Evolutionary conservation across 1,284 basidiomycete genomes (phyloP).

Genomic region (Austroboletus novae-zelandiae): DNA sequence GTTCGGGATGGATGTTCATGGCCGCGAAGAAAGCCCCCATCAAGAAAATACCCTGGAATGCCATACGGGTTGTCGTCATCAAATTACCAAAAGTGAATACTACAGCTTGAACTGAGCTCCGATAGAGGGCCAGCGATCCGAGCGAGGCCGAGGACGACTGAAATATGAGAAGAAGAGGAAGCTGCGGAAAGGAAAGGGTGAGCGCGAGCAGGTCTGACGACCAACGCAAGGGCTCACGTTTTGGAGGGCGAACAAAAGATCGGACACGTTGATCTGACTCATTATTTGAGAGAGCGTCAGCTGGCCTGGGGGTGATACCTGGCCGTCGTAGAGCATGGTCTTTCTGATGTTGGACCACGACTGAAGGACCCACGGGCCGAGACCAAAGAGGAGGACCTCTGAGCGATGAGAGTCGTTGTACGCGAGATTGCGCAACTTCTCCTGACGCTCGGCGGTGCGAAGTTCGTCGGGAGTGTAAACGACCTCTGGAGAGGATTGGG

Average conservation of each 20-base stretch:
- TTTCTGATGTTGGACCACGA: conserved; percentile 68
- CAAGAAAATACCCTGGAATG: conserved; percentile 76
- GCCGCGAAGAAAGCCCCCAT: conserved; percentile 80
- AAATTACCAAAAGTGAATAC: conserved; percentile 61
- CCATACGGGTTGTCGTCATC: conserved; percentile 59
- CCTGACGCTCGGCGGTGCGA: conserved; percentile 63
- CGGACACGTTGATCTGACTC: conserved; percentile 58
- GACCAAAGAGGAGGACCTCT: conserved; percentile 76
- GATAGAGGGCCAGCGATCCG: conserved; percentile 74
- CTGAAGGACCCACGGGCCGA: conserved; percentile 77
- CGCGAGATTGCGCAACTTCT: conserved; percentile 68
- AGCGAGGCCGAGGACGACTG: conserved; percentile 70
- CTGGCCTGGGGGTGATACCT: conserved; percentile 39
- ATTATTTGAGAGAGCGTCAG: conserved; percentile 41
- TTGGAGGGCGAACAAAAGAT: conserved; percentile 61
- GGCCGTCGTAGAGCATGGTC: conserved; percentile 55
- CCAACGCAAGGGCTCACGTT: conserved; percentile 47
- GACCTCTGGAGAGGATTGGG: conserved; percentile 42
- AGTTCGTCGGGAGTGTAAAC: conserved; percentile 51
- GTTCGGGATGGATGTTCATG: conserved; percentile 61
- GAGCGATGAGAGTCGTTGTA: conserved; percentile 68
- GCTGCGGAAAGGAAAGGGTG: conserved; percentile 39
- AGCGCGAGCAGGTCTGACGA: conserved; percentile 8
- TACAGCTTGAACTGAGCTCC: conserved; percentile 70
- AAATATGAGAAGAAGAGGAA: conserved; percentile 68